phyloP scores from a whole-genome alignment of 1,284 basidiomycete genomes.

The Trametes versicolor region DNA sequence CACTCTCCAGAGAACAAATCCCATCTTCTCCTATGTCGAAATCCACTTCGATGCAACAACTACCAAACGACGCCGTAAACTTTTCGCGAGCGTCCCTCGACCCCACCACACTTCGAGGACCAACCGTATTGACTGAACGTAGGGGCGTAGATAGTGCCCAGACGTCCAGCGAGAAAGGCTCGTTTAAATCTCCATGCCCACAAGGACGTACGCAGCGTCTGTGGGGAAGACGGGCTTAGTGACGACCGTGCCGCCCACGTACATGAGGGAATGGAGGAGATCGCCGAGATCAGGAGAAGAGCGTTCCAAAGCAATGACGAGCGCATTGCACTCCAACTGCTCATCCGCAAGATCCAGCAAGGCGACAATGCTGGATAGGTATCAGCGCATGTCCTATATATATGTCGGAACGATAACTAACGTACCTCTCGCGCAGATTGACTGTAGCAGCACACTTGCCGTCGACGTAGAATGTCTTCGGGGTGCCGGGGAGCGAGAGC shows the following conservation, averaged over 20 bases:
- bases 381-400: background rate
- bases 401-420: conserved; percentile 28
- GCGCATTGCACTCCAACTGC: conserved; percentile 75
- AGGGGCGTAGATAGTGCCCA: background rate
- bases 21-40: conserved; percentile 9
- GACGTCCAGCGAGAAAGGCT: background rate
- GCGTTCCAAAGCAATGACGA: conserved; percentile 78
- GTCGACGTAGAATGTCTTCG: conserved; percentile 82
- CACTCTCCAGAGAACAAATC: conserved; percentile 22
- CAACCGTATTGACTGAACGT: background rate
- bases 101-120: background rate
- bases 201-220: conserved; percentile 76
- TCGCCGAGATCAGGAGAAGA: conserved; percentile 64
- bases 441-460: conserved; percentile 81
- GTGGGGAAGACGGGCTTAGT: conserved; percentile 79
- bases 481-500: conserved; percentile 72
- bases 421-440: conserved; percentile 81
- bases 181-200: conserved; percentile 76
- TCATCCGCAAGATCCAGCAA: conserved; percentile 85
- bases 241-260: conserved; percentile 81
- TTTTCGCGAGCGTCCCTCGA: conserved; percentile 12
- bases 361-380: conserved; percentile 75
- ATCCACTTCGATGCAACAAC: conserved; percentile 8
- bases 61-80: conserved; percentile 20
- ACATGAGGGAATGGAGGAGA: conserved; percentile 83